A percentile compares a stretch with the other conserved stretches of the same genome.
Conservation (phyloP, 2,329 filamentous ascomycete species). For the Sclerotinia glacialis region DNA sequence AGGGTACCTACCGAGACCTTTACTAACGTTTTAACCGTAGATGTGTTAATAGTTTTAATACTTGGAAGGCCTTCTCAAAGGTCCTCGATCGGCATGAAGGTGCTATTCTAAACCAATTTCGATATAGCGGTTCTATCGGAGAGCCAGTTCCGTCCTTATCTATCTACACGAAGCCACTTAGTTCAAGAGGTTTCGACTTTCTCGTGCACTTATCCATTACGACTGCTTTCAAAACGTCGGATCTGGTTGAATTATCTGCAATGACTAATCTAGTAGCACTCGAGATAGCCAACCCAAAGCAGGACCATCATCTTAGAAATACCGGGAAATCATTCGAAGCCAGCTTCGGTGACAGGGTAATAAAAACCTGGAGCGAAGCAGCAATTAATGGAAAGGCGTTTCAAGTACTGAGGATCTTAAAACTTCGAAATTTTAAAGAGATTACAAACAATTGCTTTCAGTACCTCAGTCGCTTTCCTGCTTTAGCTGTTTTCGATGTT, state of each 20-base stretch:
- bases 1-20: not conserved
- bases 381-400: slow-evolving; percentile 35
- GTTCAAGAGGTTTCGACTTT: slow-evolving; percentile 37
- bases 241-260: slow-evolving; percentile 37
- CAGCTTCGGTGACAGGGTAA: slow-evolving; percentile 32
- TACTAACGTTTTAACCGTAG: slow-evolving; percentile 23
- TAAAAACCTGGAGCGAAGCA: slow-evolving; percentile 38
- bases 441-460: slow-evolving; percentile 36
- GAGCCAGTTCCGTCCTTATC: slow-evolving; percentile 30
- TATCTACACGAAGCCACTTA: slow-evolving; percentile 34
- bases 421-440: slow-evolving; percentile 35
- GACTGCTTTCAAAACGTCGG: slow-evolving; percentile 28
- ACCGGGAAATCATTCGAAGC: not conserved
- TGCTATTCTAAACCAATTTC: slow-evolving; percentile 27
- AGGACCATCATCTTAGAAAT: not conserved
- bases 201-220: slow-evolving; percentile 38
- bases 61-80: slow-evolving; percentile 37
- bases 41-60: slow-evolving; percentile 31
- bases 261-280: slow-evolving; percentile 38
- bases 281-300: slow-evolving; percentile 33
- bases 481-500: slow-evolving; percentile 37
- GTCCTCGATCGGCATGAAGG: slow-evolving; percentile 27
- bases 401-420: slow-evolving; percentile 37
- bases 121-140: slow-evolving; percentile 33
- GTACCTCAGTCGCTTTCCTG: slow-evolving; percentile 37